Evolutionary conservation across 305 asterid species (phyloP), one percentile per base, ranked within the genome.

Genomic region (Fraxinus greggii): DNA sequence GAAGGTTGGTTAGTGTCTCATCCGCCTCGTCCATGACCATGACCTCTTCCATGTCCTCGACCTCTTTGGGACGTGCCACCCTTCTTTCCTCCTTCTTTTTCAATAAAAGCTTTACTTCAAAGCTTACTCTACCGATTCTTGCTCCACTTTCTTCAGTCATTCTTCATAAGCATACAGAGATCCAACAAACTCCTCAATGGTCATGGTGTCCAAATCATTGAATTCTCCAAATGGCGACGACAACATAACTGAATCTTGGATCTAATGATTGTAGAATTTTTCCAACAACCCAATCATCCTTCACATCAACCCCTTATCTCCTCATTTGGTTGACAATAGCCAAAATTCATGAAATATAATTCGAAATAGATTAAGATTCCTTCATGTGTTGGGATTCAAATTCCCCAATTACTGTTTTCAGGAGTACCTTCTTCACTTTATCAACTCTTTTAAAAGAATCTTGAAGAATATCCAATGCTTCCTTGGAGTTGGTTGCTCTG

Each of bases 121-220:
- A 1, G 24, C 45, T 48, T 54, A 45, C 10, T 54, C 73, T 3
- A 28, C 1, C 2, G 19, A 13, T 17, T 33, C 26, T 67, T 63
- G 36, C n/a, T 12, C 9, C 63, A 7, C 9, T 31, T 36, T 63
- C 13, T 24, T 21, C 3, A 5, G 2, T 33, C 21, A 12, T 24
- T 67, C 75, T 79, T 79, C 76, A 79, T 35, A 61, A 10, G 54
- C 75, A 67, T 67, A 7, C 23, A 65, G 28, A 1, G 67, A 79
- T 63, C 81, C 33, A 5, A 10, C 17, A 12, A 33, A 61, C 36
- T 63, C 31, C 33, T 78, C 81, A n/a, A 38, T 38, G 17, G 40
- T 82, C 72, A 77, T 67, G 36, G 31, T 82, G 72, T 69, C 81
- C 69, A 67, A 67, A 12, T 81, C 69, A 3, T 77, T 77, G 32